Conservation (phyloP, 2,329 filamentous ascomycete genomes). For the Fusarium albosuccineum region DNA sequence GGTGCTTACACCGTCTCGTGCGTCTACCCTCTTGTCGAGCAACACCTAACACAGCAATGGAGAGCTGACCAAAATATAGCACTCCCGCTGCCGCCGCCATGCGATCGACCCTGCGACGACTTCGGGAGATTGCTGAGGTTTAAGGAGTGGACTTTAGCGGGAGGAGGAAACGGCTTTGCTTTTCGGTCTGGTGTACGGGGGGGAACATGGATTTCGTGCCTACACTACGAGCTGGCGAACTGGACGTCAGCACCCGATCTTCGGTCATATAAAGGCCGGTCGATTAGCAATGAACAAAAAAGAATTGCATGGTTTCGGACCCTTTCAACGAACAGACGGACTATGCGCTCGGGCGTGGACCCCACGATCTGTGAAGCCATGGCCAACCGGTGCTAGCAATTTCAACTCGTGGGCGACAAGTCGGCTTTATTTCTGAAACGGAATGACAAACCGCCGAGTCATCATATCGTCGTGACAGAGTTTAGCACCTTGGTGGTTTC, state of each 20-base stretch:
- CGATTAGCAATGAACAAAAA: constrained; percentile 60
- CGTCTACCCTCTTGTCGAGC: constrained; percentile 60
- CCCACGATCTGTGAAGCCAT: constrained; percentile 20
- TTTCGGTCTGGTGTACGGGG: constrained; percentile 62
- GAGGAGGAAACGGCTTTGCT: constrained; percentile 57
- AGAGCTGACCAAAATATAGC: constrained; percentile 62
- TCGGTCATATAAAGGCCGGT: constrained; percentile 56
- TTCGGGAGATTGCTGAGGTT: constrained; percentile 97
- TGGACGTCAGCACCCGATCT: constrained; percentile 57
- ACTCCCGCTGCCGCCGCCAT: constrained; percentile 94
- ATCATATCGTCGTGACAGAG: background rate
- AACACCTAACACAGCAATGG: constrained; percentile 3
- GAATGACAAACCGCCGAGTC: background rate
- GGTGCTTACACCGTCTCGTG: constrained; percentile 98
- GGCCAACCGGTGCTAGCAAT: constrained; percentile 20
- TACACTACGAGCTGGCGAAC: constrained; percentile 59
- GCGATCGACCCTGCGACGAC: constrained; percentile 95
- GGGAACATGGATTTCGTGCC: constrained; percentile 59
- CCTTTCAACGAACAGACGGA: constrained; percentile 41
- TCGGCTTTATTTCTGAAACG: background rate
- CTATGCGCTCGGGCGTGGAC: constrained; percentile 5
- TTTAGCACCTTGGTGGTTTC: background rate
- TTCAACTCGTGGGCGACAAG: constrained; percentile 1
- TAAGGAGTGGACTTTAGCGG: constrained; percentile 61
- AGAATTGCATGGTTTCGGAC: constrained; percentile 54